A percentile compares a stretch with the other conserved stretches of the same genome.
Conservation (phyloP, 2,329 filamentous ascomycete genomes). For the Rutstroemia sp. region DNA sequence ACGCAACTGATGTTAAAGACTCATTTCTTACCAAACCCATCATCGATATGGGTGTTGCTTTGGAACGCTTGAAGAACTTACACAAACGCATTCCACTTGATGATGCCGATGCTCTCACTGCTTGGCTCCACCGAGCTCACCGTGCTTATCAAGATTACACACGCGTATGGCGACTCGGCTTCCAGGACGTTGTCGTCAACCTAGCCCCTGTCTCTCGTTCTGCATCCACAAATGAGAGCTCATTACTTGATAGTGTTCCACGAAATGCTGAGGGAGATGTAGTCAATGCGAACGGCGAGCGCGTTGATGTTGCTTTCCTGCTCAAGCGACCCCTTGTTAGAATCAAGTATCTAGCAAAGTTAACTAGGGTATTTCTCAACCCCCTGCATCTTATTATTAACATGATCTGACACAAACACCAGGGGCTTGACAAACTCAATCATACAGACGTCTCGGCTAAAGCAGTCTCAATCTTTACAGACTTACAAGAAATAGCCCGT, state of each 20-base stretch:
- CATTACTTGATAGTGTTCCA: slow-evolving; percentile 50
- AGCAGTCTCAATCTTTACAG: slow-evolving; percentile 41
- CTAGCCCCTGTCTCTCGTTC: slow-evolving; percentile 59
- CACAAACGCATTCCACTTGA: slow-evolving; percentile 75
- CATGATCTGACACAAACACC: slow-evolving; percentile 7
- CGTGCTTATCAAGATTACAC: slow-evolving; percentile 81
- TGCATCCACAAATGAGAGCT: slow-evolving; percentile 45
- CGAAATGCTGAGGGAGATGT: slow-evolving; percentile 59
- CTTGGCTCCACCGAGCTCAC: slow-evolving; percentile 74
- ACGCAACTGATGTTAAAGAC: slow-evolving; percentile 36
- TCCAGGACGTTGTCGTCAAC: slow-evolving; percentile 91
- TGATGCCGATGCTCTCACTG: slow-evolving; percentile 63
- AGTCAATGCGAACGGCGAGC: slow-evolving; percentile 60
- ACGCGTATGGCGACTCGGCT: slow-evolving; percentile 82
- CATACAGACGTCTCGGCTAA: slow-evolving; percentile 38
- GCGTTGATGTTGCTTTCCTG: slow-evolving; percentile 89
- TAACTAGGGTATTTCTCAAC: slow-evolving; percentile 55
- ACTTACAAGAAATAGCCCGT: slow-evolving; percentile 70
- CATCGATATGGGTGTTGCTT: slow-evolving; percentile 83
- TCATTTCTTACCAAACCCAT: slow-evolving; percentile 72
- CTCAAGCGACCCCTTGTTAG: slow-evolving; percentile 83
- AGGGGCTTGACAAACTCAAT: slow-evolving; percentile 20
- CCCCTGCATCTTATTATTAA: background rate
- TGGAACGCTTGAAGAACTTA: slow-evolving; percentile 74
- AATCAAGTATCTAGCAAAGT: slow-evolving; percentile 79